phyloP scores from a whole-genome alignment of 352 stramenopile genomes.

The Globisporangium perplexum region DNA sequence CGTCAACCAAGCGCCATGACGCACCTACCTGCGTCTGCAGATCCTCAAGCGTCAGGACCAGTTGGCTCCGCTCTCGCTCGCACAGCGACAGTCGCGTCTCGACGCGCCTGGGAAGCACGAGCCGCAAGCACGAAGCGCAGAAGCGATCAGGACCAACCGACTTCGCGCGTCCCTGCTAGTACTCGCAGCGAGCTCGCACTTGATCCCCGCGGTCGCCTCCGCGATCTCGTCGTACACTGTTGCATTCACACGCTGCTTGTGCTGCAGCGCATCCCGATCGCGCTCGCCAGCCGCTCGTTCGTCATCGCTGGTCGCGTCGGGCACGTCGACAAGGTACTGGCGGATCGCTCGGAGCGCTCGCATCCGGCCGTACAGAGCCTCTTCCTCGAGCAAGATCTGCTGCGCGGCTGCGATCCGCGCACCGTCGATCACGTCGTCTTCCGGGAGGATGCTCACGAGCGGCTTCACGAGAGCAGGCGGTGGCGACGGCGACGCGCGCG shows the following conservation, averaged over 20 bases:
- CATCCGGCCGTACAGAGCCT: conserved; percentile 33
- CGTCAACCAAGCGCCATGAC: not conserved
- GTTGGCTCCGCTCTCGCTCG: conserved; percentile 4
- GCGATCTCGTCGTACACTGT: conserved; percentile 28
- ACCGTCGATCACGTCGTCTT: conserved; percentile 41
- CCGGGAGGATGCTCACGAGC: conserved; percentile 36
- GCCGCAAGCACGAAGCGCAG: not conserved
- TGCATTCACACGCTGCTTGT: not conserved
- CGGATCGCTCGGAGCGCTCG: conserved; percentile 12
- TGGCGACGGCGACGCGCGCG: conserved; percentile 14
- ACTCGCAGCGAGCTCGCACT: conserved; percentile 5
- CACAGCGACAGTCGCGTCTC: not conserved
- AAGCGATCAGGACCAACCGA: not conserved
- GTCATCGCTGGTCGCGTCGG: too few relatives aligned
- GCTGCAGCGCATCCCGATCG: not conserved
- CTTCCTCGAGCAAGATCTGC: conserved; percentile 35
- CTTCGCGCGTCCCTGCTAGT: not conserved
- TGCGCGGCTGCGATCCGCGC: conserved; percentile 25
- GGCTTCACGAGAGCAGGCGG: conserved; percentile 29
- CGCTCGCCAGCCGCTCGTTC: not conserved
- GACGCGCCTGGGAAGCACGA: not conserved
- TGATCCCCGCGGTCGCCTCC: conserved; percentile 12
- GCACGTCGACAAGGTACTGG: conserved; percentile 11
- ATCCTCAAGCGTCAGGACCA: conserved; percentile 7
- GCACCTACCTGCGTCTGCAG: conserved; percentile 7